Evolutionary conservation across 768 basidiomycete species (phyloP).

Genomic region (Boletellus ananiceps): DNA sequence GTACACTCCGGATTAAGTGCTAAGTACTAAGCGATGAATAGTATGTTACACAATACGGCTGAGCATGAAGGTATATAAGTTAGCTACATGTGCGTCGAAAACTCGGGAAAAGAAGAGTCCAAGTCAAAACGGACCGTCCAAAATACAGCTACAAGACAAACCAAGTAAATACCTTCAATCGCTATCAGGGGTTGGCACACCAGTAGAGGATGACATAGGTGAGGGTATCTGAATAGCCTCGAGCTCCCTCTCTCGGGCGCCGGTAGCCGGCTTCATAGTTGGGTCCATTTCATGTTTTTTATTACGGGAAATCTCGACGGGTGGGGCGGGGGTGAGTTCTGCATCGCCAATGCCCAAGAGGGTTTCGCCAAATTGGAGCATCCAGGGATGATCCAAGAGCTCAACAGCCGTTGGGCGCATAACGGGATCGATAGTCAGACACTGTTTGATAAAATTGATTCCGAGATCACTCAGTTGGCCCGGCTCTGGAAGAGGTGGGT

Average conservation of each 20-base stretch:
- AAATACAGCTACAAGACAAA: background rate
- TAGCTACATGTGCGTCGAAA: constrained; percentile 16
- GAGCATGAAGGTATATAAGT: background rate
- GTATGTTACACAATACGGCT: constrained; percentile 7
- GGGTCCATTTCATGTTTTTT: constrained; percentile 47
- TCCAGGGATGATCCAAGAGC: constrained; percentile 87
- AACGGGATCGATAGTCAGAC: constrained; percentile 82
- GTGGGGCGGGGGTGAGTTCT: constrained; percentile 49
- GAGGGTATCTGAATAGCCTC: constrained; percentile 51
- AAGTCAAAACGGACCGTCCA: background rate
- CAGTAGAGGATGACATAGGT: constrained; percentile 44
- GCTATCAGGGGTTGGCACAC: constrained; percentile 27
- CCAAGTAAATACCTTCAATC: constrained; percentile 14
- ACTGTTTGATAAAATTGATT: constrained; percentile 90
- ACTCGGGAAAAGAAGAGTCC: background rate
- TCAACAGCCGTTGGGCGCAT: constrained; percentile 80
- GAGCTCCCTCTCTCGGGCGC: constrained; percentile 56
- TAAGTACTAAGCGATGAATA: background rate
- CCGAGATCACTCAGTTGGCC: constrained; percentile 85
- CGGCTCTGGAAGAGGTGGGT: constrained; percentile 91
- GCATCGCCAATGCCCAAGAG: constrained; percentile 64
- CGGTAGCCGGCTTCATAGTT: constrained; percentile 53
- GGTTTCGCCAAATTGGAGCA: constrained; percentile 74
- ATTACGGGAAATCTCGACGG: constrained; percentile 42
- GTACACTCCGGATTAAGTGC: background rate